Conservation (phyloP, 108 stramenopile species). For the Skeletonema marinoi region DNA sequence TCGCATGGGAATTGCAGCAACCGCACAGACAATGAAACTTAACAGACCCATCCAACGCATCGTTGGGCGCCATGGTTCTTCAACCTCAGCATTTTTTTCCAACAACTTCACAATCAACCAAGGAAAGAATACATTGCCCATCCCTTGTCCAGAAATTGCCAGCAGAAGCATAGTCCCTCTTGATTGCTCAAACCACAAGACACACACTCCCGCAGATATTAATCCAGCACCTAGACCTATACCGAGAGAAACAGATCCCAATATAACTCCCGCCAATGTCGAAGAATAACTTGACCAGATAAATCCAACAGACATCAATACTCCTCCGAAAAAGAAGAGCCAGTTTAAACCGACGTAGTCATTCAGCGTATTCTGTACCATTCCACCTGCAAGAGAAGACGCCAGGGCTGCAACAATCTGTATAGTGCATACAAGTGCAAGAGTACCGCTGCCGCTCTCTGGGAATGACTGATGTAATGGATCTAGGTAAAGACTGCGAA, state of each 20-base stretch:
- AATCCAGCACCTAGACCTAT: background rate
- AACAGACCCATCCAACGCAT: constrained; percentile 7
- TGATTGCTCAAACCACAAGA: background rate
- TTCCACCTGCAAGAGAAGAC: background rate
- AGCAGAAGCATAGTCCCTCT: constrained; percentile 5
- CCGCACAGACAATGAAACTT: background rate
- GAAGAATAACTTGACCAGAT: background rate
- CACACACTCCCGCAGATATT: background rate
- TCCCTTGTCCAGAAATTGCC: constrained; percentile 1
- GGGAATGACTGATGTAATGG: background rate
- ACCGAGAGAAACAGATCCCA: background rate
- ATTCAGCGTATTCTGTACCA: background rate
- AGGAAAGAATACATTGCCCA: constrained; percentile 14
- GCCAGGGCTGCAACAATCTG: background rate
- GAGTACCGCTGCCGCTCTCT: background rate
- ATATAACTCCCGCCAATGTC: background rate
- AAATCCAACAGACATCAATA: background rate
- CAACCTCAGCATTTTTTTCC: background rate
- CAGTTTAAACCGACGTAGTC: background rate
- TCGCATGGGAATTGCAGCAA: constrained; percentile 8
- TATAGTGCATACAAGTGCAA: background rate
- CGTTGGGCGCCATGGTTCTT: constrained; percentile 15
- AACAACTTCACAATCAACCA: constrained; percentile 2
- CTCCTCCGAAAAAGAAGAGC: background rate
- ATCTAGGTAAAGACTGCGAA: background rate